These are phyloP conservation scores for Pythium aristosporum DNA, from an alignment of 352 stramenopile genomes.

Conservation along the genomic window DNA sequence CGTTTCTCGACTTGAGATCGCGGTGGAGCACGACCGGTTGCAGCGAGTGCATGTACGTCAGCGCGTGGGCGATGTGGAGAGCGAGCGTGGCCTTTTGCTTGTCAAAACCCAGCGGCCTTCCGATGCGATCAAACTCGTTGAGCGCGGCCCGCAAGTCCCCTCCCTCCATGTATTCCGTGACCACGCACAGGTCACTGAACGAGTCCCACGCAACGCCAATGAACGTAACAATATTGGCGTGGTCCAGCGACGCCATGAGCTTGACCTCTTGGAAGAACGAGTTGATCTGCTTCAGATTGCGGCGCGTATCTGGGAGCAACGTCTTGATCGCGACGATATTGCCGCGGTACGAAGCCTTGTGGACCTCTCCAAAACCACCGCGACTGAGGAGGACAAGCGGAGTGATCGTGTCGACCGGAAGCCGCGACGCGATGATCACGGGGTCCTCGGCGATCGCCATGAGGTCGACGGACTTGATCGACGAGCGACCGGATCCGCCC, in stretches of 20 bases:
- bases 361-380: constrained; percentile 59
- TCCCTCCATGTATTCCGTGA: constrained; percentile 35
- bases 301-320: constrained; percentile 32
- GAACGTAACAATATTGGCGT: constrained; percentile 45
- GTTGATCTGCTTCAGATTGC: constrained; percentile 11
- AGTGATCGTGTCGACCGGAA: constrained; percentile 23
- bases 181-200: constrained; percentile 40
- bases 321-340: constrained; percentile 49
- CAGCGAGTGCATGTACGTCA: constrained; percentile 54
- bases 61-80: constrained; percentile 39
- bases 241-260: constrained; percentile 30
- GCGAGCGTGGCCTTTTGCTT: constrained; percentile 48
- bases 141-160: constrained; percentile 23
- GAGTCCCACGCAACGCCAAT: constrained; percentile 53
- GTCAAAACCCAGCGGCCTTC: constrained; percentile 31
- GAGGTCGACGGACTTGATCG: neutral
- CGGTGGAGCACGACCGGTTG: constrained; percentile 31
- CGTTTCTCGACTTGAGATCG: constrained; percentile 37
- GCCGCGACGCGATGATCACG: constrained; percentile 3
- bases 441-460: constrained; percentile 13
- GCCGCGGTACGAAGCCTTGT: constrained; percentile 37
- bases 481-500: constrained; percentile 4
- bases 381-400: constrained; percentile 5
- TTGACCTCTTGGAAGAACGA: constrained; percentile 30
- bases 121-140: neutral